Base-by-base conservation (phyloP, 2,329 filamentous ascomycete genomes). In the Trichoderma brevicompactum region DNA sequence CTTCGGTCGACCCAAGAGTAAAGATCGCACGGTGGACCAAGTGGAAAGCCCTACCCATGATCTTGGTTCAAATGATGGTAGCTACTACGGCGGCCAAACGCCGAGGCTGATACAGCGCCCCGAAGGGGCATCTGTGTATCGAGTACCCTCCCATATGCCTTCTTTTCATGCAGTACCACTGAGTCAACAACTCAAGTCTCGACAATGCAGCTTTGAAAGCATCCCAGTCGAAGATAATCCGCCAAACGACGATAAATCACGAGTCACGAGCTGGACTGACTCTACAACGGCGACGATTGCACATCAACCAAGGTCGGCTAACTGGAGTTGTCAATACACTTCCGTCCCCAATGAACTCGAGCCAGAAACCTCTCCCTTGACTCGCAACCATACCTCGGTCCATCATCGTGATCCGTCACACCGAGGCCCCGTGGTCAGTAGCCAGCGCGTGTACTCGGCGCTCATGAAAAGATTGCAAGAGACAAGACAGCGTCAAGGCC, bases 251-350 rank as follows among this genome's bases (percentile, higher is more conserved):
- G 83, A 86, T 19, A 85, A 79, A 68, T 90, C 87, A n/a, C 79
- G 89, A 23, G 85, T 91, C 58, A 91, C 89, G 2, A 92, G 89
- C 74, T 92, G 90, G 90, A 85, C 84, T 5, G 86, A 87, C 67
- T 90, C 89, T 0, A 85, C 84, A 1, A 80, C 82, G 1, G 83
- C 83, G 65, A 87, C 84, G 2, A 82, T 85, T 2, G 76, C 82
- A 6, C 85, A 77, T 74, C 66, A 81, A 50, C 76, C 66, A 17
- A 65, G 56, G 5, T 72, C 72, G 63, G 76, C 72, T 1, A 81
- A 85, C 66, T 77, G 83, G 79, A 79, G 85, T 66, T 74, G 79
- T 17, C 83, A 89, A 70, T 82, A 86, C 1, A 76, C 90, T n/a
- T 88, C 87, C 2, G 81, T 88, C 28, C 90, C 90, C 71, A 85